Evolutionary conservation across 768 basidiomycete species (phyloP).

Genomic region (Chalciporus chontae): DNA sequence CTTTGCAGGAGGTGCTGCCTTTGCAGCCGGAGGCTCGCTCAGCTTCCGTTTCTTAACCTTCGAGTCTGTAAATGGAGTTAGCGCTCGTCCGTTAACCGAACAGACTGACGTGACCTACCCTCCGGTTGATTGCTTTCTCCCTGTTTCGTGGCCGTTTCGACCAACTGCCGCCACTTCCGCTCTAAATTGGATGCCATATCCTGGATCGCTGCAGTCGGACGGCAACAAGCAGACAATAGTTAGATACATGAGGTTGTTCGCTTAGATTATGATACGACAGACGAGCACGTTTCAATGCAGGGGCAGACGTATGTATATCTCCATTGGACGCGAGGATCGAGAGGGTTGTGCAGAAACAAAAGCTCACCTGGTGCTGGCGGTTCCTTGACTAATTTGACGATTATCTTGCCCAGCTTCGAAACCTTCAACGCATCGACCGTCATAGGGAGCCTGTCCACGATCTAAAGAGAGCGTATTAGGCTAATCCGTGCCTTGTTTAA

Average conservation of each 20-base stretch:
- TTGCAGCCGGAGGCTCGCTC: conserved; percentile 44
- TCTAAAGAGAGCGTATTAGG: conserved; percentile 36
- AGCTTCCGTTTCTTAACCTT: conserved; percentile 76
- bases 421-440: conserved; percentile 62
- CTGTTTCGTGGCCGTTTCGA: conserved; percentile 49
- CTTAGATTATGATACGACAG: conserved; percentile 33
- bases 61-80: conserved; percentile 38
- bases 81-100: conserved; percentile 23
- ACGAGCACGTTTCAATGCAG: conserved; percentile 28
- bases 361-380: conserved; percentile 78
- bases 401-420: conserved; percentile 77
- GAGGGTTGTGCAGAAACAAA: conserved; percentile 11
- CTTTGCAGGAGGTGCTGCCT: conserved; percentile 58
- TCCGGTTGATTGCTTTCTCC: conserved; percentile 45
- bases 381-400: conserved; percentile 74
- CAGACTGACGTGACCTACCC: conserved; percentile 69
- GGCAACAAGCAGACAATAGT: conserved; percentile 47
- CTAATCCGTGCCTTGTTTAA: conserved; percentile 5
- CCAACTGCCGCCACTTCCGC: conserved; percentile 72
- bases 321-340: conserved; percentile 21
- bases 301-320: conserved; percentile 28
- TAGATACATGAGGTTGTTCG: conserved; percentile 56
- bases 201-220: conserved; percentile 71
- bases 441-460: conserved; percentile 81
- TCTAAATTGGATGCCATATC: conserved; percentile 90